Evolutionary conservation across 768 basidiomycete species (phyloP), one percentile per base, ranked within the genome.

Genomic region (Fibroporia radiculosa): DNA sequence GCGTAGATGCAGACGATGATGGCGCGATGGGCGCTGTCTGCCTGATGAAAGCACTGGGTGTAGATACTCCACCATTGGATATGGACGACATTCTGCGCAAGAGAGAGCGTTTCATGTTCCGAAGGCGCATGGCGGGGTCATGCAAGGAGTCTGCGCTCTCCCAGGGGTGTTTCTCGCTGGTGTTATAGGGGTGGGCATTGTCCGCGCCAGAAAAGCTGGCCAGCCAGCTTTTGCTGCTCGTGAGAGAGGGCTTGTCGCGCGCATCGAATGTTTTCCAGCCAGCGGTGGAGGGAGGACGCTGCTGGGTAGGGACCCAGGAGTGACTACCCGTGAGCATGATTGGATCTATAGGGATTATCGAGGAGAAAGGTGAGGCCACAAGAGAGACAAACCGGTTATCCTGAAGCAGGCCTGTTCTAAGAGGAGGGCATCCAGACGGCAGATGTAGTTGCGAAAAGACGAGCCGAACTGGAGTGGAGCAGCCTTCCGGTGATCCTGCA

Each of bases 1-100:
- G 22, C 1, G 67, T 65, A 2, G 71, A 53, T 22, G 51, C 36
- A 3, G 64, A 59, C 8, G 65, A 60, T 16, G 55, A 26, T 13
- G 49, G 37, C 32, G 32, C 24, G 26, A 29, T 32, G 36, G 38
- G 24, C 8, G 44, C 45, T 16, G 12, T 20, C 3, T 31, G 19
- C 42, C 6, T 38, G 20, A 2, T 40, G 25, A 4, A 16, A 24
- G 8, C 40, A 36, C 32, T 27, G 36, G n/a, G 37, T 40, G n/a
- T 37, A 7, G 36, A 24, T 20, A 31, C 40, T 4, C 49, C 41
- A 23, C 39, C 40, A 3, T 41, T 40, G 3, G 49, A 42, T 49
- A 47, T 51, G 32, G 50, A 49, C 11, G 54, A 50, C 26, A 55
- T 11, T 2, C 48, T 39, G 28, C 48, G 48, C 13, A 52, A 31